phyloP scores from a whole-genome alignment of 306 rosid genomes.

The Trichosanthes cucumerina region DNA sequence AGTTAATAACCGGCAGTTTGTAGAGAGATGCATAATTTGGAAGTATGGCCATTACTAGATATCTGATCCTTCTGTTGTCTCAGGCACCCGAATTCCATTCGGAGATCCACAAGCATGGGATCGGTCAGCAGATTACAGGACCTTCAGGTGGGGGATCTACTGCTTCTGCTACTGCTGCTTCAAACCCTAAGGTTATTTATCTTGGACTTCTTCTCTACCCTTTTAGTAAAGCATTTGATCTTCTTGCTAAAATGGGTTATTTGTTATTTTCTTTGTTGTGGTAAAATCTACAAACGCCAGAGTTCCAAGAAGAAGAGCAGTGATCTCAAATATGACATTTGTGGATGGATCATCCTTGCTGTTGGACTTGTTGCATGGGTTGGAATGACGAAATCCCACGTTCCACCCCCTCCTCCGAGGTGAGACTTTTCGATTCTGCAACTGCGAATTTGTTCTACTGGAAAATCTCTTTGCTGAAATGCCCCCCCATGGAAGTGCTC shows the following conservation, averaged over 20 bases:
- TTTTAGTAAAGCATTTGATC: neutral
- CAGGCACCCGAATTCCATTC: constrained; percentile 68
- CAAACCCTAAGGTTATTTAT: constrained; percentile 40
- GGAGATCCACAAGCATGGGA: constrained; percentile 56
- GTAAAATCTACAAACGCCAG: constrained; percentile 19
- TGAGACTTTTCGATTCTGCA: constrained; percentile 20
- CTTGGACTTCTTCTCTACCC: neutral
- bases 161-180: constrained; percentile 41
- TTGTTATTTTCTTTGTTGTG: neutral
- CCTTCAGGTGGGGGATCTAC: constrained; percentile 30
- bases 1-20: neutral
- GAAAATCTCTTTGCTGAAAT: constrained; percentile 10
- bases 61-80: neutral
- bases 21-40: neutral
- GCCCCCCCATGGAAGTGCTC: constrained; percentile 1
- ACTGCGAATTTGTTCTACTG: neutral
- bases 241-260: neutral
- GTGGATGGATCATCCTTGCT: constrained; percentile 81
- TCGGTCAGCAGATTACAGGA: constrained; percentile 38
- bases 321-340: constrained; percentile 63
- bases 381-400: constrained; percentile 57
- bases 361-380: constrained; percentile 64
- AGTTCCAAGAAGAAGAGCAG: constrained; percentile 45
- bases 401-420: constrained; percentile 54
- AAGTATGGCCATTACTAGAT: neutral